Evolutionary conservation across 2,329 filamentous ascomycete genomes (phyloP).

Genomic region (Calonectria montana): DNA sequence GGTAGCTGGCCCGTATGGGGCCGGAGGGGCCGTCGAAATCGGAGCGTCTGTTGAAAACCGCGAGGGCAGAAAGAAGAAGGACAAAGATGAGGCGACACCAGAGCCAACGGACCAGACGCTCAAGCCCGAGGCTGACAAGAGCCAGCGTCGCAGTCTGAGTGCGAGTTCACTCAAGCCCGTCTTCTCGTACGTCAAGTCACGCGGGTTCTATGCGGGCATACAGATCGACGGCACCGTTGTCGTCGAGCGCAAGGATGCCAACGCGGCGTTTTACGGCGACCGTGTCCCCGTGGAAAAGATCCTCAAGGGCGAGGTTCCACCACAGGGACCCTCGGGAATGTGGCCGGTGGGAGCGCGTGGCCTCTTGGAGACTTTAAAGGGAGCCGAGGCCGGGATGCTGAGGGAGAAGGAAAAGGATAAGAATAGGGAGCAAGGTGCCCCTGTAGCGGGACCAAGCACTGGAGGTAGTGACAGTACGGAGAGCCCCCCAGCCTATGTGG

Average conservation of each 20-base stretch:
- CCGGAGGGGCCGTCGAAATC: constrained; percentile 79
- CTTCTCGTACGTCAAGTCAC: constrained; percentile 84
- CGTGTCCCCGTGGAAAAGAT: constrained; percentile 59
- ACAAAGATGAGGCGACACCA: constrained; percentile 39
- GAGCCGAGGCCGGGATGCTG: constrained; percentile 46
- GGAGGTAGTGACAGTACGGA: constrained; percentile 18
- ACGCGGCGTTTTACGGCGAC: constrained; percentile 86
- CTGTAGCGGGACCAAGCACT: constrained; percentile 22
- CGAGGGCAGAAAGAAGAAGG: constrained; percentile 57
- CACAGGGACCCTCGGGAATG: constrained; percentile 39
- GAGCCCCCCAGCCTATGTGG: constrained; percentile 38
- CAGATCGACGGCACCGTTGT: constrained; percentile 89
- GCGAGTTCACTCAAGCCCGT: constrained; percentile 53
- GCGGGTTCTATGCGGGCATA: constrained; percentile 88
- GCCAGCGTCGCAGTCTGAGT: constrained; percentile 45
- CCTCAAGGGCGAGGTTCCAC: constrained; percentile 54
- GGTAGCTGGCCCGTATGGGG: constrained; percentile 75
- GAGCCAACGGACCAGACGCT: constrained; percentile 31
- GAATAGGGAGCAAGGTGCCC: constrained; percentile 8
- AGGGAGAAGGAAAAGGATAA: constrained; percentile 33
- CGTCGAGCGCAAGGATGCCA: constrained; percentile 88
- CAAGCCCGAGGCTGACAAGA: constrained; percentile 43
- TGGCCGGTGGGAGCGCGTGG: constrained; percentile 48
- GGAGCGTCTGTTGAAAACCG: constrained; percentile 41
- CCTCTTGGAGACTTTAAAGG: constrained; percentile 46